These are phyloP conservation scores for Penicillium sp. DNA, from an alignment of 2,329 filamentous ascomycete species.

Conservation along the genomic window DNA sequence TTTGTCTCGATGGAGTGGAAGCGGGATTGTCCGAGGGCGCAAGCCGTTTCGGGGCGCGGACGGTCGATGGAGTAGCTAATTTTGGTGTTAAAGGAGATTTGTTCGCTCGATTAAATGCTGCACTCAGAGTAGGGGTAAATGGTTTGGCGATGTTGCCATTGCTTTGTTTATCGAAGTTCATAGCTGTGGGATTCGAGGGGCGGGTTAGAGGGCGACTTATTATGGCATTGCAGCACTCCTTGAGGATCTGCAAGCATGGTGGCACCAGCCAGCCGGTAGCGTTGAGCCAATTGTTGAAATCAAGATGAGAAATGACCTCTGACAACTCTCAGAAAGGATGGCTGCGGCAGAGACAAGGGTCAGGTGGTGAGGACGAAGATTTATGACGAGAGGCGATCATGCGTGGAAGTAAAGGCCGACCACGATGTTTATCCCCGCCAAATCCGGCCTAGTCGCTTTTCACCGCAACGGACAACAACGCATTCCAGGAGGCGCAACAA, in stretches of 20 bases:
- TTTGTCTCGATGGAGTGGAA: conserved; percentile 44
- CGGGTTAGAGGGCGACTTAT: conserved; percentile 44
- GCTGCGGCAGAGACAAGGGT: conserved; percentile 1
- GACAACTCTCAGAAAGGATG: not conserved
- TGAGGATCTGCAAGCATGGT: conserved; percentile 40
- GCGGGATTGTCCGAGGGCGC: conserved; percentile 39
- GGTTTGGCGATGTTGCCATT: conserved; percentile 58
- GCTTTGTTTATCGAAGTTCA: conserved; percentile 59
- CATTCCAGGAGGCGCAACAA: conserved; percentile 7
- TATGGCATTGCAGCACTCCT: conserved; percentile 50
- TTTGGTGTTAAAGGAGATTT: conserved; percentile 65
- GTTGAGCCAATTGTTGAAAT: conserved; percentile 23
- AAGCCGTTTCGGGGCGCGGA: conserved; percentile 39
- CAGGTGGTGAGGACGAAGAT: conserved; percentile 11
- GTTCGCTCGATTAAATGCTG: conserved; percentile 61
- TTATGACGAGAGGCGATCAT: conserved; percentile 11
- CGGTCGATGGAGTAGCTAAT: conserved; percentile 51
- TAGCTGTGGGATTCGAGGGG: conserved; percentile 44
- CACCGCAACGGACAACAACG: conserved; percentile 13
- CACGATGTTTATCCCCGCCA: conserved; percentile 27
- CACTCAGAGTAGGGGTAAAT: conserved; percentile 71
- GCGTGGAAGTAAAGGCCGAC: conserved; percentile 16
- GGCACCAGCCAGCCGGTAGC: conserved; percentile 33
- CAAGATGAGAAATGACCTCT: conserved; percentile 12
- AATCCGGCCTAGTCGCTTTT: conserved; percentile 32